Base-by-base conservation (phyloP, 345 rosid species). In the Linum tenue region DNA sequence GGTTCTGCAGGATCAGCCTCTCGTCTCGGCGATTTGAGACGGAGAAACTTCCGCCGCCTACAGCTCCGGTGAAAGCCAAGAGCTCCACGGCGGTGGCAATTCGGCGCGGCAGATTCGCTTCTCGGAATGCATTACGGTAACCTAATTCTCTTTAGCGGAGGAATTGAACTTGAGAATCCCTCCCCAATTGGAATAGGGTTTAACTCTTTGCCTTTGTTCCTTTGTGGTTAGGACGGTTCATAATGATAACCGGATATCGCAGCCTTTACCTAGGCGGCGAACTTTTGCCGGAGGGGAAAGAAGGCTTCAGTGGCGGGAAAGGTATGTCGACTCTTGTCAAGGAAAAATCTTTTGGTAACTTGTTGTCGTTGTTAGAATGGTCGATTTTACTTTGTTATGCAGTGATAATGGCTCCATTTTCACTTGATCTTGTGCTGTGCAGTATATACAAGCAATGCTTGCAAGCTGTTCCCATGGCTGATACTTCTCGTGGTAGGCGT, bases 251-350 rank as follows among this genome's bases (percentile, higher is more conserved):
- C 31, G 74, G 65, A 73, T 78, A 62, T 64, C 81, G 22, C 72
- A 82, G 80, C 78, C 76, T 15, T 72, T 84, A 58, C 97, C 89
- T 10, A 77, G 86, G 82, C 71, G 84, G 70, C 70, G 92, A 51
- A 79, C 85, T 5, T 90, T 84, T 77, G 87, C 55, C 75, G 82
- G 71, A 78, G 76, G 5, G 85, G 90, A 79, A 60, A 75, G 84
- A 63, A 90, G 83, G 79, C 83, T 87, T 72, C 81, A 72, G 7
- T 88, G 90, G 97, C 92, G 87, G 58, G 82, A 82, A 51, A 88
- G 97, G 95, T 90, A 76, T 17, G 16, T 67, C 44, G 37, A 5
- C 35, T 56, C 5, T 48, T 35, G 37, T 36, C 31, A 22, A 22
- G 31, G 31, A 22, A 22, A 22, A 22, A 22, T 22, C 0, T 22